phyloP scores from a whole-genome alignment of 768 basidiomycete genomes.

The Lanmaoa rubissima region DNA sequence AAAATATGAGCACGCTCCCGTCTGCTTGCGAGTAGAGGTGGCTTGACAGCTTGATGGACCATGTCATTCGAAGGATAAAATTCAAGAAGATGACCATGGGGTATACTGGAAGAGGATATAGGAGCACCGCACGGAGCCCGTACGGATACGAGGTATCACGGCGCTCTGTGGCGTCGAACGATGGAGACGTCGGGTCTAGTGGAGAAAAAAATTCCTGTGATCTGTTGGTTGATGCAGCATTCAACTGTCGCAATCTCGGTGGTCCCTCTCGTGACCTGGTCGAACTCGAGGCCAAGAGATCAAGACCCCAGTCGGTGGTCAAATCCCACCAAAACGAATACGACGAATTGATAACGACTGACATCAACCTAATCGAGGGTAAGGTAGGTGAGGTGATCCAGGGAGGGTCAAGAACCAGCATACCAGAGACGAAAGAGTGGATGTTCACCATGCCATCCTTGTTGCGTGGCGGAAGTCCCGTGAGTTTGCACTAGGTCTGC shows the following conservation, averaged over 20 bases:
- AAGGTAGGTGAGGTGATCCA: background rate
- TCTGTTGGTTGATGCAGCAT: constrained; percentile 17
- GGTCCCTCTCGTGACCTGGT: constrained; percentile 31
- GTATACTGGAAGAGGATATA: constrained; percentile 82
- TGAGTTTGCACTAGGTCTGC: constrained; percentile 53
- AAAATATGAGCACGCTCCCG: constrained; percentile 80
- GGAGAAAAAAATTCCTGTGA: constrained; percentile 6
- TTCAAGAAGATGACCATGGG: constrained; percentile 81
- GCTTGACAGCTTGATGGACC: constrained; percentile 87
- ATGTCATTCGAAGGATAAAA: constrained; percentile 85
- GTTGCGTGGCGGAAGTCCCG: constrained; percentile 41
- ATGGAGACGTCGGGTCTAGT: constrained; percentile 13
- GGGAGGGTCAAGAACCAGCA: constrained; percentile 21
- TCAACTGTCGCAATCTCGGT: constrained; percentile 44
- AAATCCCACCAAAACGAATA: constrained; percentile 99
- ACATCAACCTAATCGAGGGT: constrained; percentile 61
- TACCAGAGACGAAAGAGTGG: constrained; percentile 84
- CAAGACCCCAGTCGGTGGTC: constrained; percentile 95
- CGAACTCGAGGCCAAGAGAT: constrained; percentile 51
- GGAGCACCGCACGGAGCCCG: constrained; percentile 72
- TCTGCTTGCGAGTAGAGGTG: constrained; percentile 81
- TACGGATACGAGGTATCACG: constrained; percentile 45
- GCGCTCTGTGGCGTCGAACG: constrained; percentile 14
- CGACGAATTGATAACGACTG: constrained; percentile 82
- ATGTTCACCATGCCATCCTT: constrained; percentile 73